Percentiles rank a stretch among this genome's conserved stretches.
Evolutionary conservation across 768 basidiomycete species (phyloP).

Genomic region (Mycena sanguinolenta): DNA sequence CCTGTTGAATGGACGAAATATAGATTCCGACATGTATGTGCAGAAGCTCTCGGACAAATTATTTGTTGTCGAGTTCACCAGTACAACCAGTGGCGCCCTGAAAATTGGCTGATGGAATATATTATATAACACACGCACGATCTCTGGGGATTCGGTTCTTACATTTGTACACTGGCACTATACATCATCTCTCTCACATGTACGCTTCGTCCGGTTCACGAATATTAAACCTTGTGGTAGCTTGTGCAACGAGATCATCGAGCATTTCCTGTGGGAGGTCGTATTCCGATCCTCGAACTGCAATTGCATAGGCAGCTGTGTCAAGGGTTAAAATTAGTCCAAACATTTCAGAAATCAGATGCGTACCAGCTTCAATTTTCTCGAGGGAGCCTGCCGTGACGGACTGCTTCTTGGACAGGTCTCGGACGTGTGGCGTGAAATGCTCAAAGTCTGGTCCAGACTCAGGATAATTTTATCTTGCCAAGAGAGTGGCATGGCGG

Average conservation of each 20-base stretch:
- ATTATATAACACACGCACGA: neutral
- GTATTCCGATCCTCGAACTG: conserved; percentile 80
- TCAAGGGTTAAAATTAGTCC: conserved; percentile 22
- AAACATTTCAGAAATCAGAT: neutral
- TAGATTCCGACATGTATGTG: conserved; percentile 32
- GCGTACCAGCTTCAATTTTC: conserved; percentile 93
- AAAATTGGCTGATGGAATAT: conserved; percentile 41
- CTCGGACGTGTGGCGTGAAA: conserved; percentile 76
- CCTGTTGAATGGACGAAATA: conserved; percentile 44
- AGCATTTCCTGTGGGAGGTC: conserved; percentile 76
- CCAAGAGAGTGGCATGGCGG: neutral
- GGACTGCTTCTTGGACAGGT: conserved; percentile 87
- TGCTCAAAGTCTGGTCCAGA: conserved; percentile 88
- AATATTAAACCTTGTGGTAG: conserved; percentile 52
- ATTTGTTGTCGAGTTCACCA: conserved; percentile 42
- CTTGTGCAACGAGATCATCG: conserved; percentile 74
- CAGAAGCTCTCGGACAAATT: conserved; percentile 35
- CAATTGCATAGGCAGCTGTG: conserved; percentile 79
- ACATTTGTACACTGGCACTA: conserved; percentile 17
- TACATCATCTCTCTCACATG: conserved; percentile 20
- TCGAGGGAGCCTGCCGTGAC: conserved; percentile 90
- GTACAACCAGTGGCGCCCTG: conserved; percentile 39
- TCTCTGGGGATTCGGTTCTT: neutral
- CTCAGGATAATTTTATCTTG: conserved; percentile 17
- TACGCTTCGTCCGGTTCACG: conserved; percentile 21